Conservation (phyloP, 2,329 filamentous ascomycete genomes). For the Colletotrichum karsti region DNA sequence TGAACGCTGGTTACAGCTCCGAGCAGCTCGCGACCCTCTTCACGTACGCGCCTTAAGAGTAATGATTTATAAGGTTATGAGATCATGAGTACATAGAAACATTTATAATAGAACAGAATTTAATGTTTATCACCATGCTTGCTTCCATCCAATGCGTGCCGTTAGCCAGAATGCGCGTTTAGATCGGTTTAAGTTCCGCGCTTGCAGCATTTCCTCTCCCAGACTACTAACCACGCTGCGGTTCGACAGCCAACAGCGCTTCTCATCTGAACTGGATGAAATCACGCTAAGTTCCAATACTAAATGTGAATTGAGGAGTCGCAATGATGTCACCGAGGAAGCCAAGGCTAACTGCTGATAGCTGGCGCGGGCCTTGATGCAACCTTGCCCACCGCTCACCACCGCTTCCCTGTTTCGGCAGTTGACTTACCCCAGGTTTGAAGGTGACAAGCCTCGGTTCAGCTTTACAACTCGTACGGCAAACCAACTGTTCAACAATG, state of each 20-base stretch:
- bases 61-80: neutral
- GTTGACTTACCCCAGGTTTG: neutral
- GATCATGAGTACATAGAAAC: neutral
- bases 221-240: too few species aligned
- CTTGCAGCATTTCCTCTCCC: too few species aligned
- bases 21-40: constrained; percentile 25
- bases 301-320: neutral
- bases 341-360: neutral
- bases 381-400: too few species aligned
- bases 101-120: neutral
- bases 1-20: constrained; percentile 20
- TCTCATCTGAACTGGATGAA: too few species aligned
- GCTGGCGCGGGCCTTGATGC: neutral
- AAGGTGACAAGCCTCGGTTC: too few species aligned
- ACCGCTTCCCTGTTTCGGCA: neutral
- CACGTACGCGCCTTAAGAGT: constrained; percentile 13
- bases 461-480: too few species aligned
- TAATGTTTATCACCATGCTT: neutral
- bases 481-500: too few species aligned
- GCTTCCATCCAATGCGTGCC: too few species aligned
- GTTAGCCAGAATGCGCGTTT: too few species aligned
- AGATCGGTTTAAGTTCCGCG: too few species aligned
- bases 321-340: neutral
- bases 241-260: too few species aligned
- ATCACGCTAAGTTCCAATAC: too few species aligned